phyloP scores from a whole-genome alignment of 202 grass and related monocot genomes.

The Hordeum pubiflorum region DNA sequence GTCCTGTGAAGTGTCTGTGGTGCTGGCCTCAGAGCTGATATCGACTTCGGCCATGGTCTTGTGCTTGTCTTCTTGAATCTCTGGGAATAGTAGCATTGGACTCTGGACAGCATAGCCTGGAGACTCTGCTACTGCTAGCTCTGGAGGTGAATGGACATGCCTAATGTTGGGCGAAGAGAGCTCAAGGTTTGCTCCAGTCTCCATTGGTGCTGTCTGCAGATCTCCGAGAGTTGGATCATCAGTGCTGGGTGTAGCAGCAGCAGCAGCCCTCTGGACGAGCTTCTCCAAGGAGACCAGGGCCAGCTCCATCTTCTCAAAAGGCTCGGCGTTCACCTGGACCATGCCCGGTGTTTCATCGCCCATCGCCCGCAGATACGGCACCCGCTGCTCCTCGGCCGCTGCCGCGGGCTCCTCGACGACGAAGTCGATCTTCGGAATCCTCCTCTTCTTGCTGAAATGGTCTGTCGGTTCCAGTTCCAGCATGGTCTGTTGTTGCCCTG shows the following conservation, averaged over 20 bases:
- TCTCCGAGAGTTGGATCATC: conserved; percentile 26
- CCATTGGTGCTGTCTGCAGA: conserved; percentile 27
- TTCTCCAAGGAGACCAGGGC: conserved; percentile 68
- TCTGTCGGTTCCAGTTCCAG: conserved; percentile 1
- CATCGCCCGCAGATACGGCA: background rate
- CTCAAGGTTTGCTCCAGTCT: conserved; percentile 12
- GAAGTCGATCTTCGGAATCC: conserved; percentile 39
- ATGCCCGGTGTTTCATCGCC: background rate
- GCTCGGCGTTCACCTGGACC: conserved; percentile 7
- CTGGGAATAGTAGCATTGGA: conserved; percentile 27
- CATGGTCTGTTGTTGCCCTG: background rate
- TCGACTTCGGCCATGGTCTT: conserved; percentile 32
- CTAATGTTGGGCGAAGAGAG: background rate
- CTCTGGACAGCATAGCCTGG: conserved; percentile 26
- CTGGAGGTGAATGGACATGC: conserved; percentile 5
- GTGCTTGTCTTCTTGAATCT: conserved; percentile 9
- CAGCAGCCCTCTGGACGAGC: conserved; percentile 38
- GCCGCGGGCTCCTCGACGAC: background rate
- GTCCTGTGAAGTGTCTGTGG: conserved; percentile 35
- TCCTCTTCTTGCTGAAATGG: conserved; percentile 69
- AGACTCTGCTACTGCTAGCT: conserved; percentile 29
- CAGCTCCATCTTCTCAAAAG: conserved; percentile 70
- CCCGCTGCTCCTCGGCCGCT: conserved; percentile 23
- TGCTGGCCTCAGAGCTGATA: conserved; percentile 45
- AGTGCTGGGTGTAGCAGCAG: conserved; percentile 18